Evolutionary conservation across 2,329 filamentous ascomycete species (phyloP), one percentile per base, ranked within the genome.

Genomic region (Akanthomyces muscarius): DNA sequence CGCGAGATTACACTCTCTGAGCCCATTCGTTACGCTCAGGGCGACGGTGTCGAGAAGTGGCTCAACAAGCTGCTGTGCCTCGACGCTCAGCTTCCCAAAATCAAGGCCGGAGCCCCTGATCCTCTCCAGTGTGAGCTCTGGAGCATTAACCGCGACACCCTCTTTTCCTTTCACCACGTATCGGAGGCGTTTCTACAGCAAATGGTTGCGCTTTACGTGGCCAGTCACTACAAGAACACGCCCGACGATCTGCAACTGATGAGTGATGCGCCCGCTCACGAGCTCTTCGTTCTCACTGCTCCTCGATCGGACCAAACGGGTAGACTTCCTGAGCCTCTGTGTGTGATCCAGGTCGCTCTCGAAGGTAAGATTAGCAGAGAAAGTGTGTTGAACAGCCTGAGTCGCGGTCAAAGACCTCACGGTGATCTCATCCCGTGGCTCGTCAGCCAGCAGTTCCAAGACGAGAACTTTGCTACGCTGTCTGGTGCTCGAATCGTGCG

Each of bases 201-300:
- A 70, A 97, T 99, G 92, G 94, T 99, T 77, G 92, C 93, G 0
- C 84, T 99, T 2, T 99, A 98, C 70, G 96, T 99, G 33, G 92
- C 95, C 33, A 96, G 92, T 60, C 92, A 97, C 76, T 97, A 99
- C 82, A 98, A 98, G 77, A 99, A 99, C 77, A 92, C 93, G 0
- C 95, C 95, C 0, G 96, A 99, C 70, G 95, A 99, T 71, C 83
- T 99, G n/a, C 95, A 98, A 74, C 85, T 99, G 63, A 96, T 99
- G 92, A 97, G 92, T 65, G 95, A 99, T 76, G 95, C 95, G 1
- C 95, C 95, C 1, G 94, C 95, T 0, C 95, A 99, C 76, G 93
- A 98, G 74, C 85, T 99, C 7, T 99, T 95, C 71, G 95, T 98
- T 11, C 86, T 99, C 28, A 92, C 96, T 2, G 90, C 93, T 2